phyloP scores from a whole-genome alignment of 2,329 filamentous ascomycete genomes.

The Coniochaeta prunicola region DNA sequence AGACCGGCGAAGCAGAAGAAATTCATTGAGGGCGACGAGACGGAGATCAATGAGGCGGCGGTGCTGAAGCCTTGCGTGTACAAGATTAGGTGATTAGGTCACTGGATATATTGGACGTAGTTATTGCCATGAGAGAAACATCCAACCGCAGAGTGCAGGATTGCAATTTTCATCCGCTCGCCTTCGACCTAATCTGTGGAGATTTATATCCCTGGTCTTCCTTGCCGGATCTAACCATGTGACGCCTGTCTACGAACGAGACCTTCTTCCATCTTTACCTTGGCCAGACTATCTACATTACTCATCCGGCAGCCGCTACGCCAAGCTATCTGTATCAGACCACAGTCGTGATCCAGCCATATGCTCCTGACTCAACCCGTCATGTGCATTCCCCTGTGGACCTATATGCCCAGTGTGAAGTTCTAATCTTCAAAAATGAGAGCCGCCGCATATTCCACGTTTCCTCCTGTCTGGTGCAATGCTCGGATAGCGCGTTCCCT shows the following conservation, averaged over 20 bases:
- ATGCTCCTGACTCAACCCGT: neutral
- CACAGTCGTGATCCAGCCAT: neutral
- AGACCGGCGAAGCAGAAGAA: constrained; percentile 41
- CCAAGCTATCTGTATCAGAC: neutral
- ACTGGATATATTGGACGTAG: constrained; percentile 5
- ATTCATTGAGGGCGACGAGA: constrained; percentile 52
- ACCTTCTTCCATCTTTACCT: neutral
- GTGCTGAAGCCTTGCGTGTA: constrained; percentile 93
- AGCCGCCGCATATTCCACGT: constrained; percentile 82
- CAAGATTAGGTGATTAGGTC: constrained; percentile 63
- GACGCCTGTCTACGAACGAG: neutral
- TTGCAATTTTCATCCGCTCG: neutral
- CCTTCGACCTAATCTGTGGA: constrained; percentile 3
- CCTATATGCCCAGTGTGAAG: neutral
- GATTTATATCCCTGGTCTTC: neutral
- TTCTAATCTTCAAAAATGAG: constrained; percentile 54
- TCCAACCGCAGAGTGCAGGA: neutral
- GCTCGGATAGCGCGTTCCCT: constrained; percentile 71
- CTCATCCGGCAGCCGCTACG: neutral
- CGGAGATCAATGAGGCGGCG: constrained; percentile 54
- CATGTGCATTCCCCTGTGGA: constrained; percentile 9
- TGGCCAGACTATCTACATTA: neutral
- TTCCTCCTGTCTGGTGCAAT: constrained; percentile 73
- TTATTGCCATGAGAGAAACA: neutral
- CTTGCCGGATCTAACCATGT: neutral